These are phyloP conservation scores for Coelastrella sp. DNA, from an alignment of 139 green algal species.

Conservation along the genomic window DNA sequence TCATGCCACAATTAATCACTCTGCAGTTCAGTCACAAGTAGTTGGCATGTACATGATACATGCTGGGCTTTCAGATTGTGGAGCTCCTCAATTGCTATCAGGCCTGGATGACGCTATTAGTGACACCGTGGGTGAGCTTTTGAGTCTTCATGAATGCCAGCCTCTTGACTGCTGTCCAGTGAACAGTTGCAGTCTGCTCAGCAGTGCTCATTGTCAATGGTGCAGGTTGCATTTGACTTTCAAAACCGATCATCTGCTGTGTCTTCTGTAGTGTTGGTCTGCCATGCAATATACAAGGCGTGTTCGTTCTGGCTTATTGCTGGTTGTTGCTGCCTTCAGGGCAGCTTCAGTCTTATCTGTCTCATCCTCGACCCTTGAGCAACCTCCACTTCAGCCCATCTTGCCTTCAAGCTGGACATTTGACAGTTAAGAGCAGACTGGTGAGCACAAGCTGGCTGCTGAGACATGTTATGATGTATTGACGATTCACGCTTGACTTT, in stretches of 20 bases:
- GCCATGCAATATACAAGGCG: not conserved
- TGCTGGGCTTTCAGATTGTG: not conserved
- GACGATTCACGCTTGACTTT: no score
- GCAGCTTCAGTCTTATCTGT: slow-evolving; percentile 36
- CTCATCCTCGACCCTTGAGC: slow-evolving; percentile 2
- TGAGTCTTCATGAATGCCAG: not conserved
- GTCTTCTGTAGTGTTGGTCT: no score
- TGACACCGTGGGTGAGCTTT: slow-evolving; percentile 13
- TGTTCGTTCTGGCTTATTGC: not conserved
- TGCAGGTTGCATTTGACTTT: no score
- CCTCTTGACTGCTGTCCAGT: not conserved
- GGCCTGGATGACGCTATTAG: slow-evolving; percentile 34
- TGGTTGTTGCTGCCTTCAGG: not conserved
- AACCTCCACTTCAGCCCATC: not conserved
- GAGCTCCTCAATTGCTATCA: slow-evolving; percentile 8
- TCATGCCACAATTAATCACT: no score
- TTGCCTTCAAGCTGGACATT: not conserved
- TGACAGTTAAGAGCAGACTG: slow-evolving; percentile 27
- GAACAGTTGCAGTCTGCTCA: not conserved
- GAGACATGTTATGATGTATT: not conserved
- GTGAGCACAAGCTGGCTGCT: not conserved
- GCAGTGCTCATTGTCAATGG: no score
- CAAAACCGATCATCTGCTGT: no score
- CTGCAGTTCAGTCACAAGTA: slow-evolving; percentile 31
- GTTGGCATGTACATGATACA: slow-evolving; percentile 19